A percentile compares a stretch with the other conserved stretches of the same genome.
phyloP scores from a whole-genome alignment of 2,329 filamentous ascomycete species.

The Trichoderma sp. region DNA sequence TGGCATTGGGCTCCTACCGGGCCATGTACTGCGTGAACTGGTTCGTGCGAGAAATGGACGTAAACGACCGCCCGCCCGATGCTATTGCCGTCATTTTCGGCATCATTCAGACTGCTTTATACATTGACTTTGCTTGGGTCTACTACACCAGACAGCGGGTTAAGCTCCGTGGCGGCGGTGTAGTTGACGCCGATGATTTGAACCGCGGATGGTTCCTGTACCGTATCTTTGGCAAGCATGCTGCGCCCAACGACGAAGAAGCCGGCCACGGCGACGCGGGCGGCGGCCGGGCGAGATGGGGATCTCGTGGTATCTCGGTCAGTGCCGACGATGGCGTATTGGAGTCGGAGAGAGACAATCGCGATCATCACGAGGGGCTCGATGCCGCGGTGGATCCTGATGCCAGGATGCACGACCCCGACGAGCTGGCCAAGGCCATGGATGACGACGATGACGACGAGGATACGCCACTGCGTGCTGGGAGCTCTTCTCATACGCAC shows the following conservation, averaged over 20 bases:
- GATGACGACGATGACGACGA: slow-evolving; percentile 46
- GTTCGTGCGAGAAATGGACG: slow-evolving; percentile 69
- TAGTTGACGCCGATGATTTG: slow-evolving; percentile 89
- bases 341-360: slow-evolving; percentile 50
- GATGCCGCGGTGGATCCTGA: slow-evolving; percentile 57
- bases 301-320: slow-evolving; percentile 64
- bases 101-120: slow-evolving; percentile 83
- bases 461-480: slow-evolving; percentile 33
- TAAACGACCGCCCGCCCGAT: slow-evolving; percentile 61
- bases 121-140: slow-evolving; percentile 94
- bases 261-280: slow-evolving; percentile 44
- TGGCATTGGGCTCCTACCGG: slow-evolving; percentile 84
- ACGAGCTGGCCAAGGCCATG: slow-evolving; percentile 62
- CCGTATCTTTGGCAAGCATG: slow-evolving; percentile 68
- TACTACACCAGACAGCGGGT: slow-evolving; percentile 93
- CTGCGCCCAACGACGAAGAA: slow-evolving; percentile 61
- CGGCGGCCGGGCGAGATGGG: slow-evolving; percentile 58
- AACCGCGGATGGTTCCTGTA: slow-evolving; percentile 81
- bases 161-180: slow-evolving; percentile 82
- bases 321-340: slow-evolving; percentile 64
- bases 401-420: slow-evolving; percentile 66
- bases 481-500: slow-evolving; percentile 29
- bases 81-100: slow-evolving; percentile 81
- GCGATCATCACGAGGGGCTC: slow-evolving; percentile 50
- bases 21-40: slow-evolving; percentile 90